Percentiles rank a stretch among this genome's conserved stretches.
phyloP scores from a whole-genome alignment of 73 alveolate genomes.

The Blepharisma stoltei region DNA sequence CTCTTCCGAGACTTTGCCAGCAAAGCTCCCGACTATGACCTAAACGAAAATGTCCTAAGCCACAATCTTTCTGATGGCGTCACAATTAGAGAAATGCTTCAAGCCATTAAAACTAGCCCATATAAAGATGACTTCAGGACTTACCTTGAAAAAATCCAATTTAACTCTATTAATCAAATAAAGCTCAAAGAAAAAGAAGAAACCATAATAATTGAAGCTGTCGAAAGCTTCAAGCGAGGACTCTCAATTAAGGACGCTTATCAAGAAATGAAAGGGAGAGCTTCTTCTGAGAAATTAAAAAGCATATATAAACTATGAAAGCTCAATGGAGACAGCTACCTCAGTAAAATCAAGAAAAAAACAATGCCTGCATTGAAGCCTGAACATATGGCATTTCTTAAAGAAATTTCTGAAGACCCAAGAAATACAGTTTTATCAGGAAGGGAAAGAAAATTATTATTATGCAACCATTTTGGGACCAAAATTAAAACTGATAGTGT shows the following conservation, averaged over 20 bases:
- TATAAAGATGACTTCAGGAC: too few relatives aligned
- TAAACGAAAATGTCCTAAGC: not conserved
- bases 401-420: not conserved
- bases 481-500: not conserved
- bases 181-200: too few relatives aligned
- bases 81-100: not conserved
- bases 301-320: not conserved
- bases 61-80: not conserved
- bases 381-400: not conserved
- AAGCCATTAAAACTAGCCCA: not conserved
- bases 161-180: too few relatives aligned
- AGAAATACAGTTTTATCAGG: not conserved
- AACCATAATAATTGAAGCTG: too few relatives aligned
- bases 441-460: not conserved
- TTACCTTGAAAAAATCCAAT: too few relatives aligned
- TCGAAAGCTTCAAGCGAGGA: too few relatives aligned
- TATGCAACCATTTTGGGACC: not conserved
- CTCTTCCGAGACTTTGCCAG: not conserved
- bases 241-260: too few relatives aligned
- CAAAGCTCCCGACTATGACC: not conserved
- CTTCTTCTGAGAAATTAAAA: not conserved
- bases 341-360: not conserved
- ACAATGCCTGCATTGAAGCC: not conserved
- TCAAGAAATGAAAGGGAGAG: too few relatives aligned
- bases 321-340: not conserved